phyloP scores from a whole-genome alignment of 345 rosid genomes.

The Citropsis articulata region DNA sequence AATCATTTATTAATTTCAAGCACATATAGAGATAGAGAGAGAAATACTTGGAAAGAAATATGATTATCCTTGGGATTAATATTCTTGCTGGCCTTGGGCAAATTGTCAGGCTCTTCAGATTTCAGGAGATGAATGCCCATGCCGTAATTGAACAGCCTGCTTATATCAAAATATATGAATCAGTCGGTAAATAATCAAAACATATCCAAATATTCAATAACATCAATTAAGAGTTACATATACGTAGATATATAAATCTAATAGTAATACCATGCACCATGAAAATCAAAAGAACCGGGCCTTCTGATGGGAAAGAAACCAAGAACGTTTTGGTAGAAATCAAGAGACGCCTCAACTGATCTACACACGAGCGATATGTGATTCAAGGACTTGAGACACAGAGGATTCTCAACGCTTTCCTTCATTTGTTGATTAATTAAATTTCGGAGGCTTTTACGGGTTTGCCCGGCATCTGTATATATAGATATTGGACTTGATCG shows the following conservation, averaged over 20 bases:
- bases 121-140: conserved; percentile 69
- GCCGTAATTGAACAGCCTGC: conserved; percentile 68
- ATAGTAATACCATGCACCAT: conserved; percentile 65
- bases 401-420: conserved; percentile 46
- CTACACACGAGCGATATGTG: conserved; percentile 69
- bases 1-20: neutral
- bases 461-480: neutral
- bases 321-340: conserved; percentile 63
- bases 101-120: conserved; percentile 48
- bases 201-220: neutral
- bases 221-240: neutral
- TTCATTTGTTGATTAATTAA: conserved; percentile 6
- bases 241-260: no score
- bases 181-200: neutral
- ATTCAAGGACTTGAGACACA: conserved; percentile 61
- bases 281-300: conserved; percentile 62
- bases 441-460: neutral
- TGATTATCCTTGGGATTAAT: conserved; percentile 68
- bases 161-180: neutral
- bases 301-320: conserved; percentile 71
- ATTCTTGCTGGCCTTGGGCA: conserved; percentile 39
- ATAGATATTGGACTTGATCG: neutral
- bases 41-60: conserved; percentile 72
- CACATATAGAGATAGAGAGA: neutral
- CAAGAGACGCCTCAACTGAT: conserved; percentile 56